A percentile compares a stretch with the other conserved stretches of the same genome.
Evolutionary conservation across 371 early-diverging fungal genomes (phyloP).

Genomic region (Mucor saturninus): DNA sequence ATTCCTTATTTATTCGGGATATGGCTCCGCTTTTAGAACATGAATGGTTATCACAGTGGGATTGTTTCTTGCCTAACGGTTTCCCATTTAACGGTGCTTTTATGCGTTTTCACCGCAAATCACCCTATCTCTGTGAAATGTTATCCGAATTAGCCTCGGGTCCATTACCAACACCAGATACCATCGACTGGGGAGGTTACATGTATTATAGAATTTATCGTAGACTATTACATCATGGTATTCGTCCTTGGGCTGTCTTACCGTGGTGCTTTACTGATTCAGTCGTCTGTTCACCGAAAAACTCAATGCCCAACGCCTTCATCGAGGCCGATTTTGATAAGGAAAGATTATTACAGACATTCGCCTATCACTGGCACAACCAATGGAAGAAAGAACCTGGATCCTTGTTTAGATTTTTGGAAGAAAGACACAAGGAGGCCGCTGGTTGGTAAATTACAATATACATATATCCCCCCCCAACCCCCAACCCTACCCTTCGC

Average conservation of each 20-base stretch:
- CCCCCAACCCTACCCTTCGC: too few relatives aligned
- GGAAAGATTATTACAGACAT: conserved; percentile 47
- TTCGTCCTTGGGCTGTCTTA: conserved; percentile 51
- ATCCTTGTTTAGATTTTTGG: conserved; percentile 51
- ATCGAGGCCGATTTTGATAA: conserved; percentile 48
- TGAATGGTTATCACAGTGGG: conserved; percentile 62
- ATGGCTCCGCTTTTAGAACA: conserved; percentile 55
- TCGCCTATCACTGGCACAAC: conserved; percentile 65
- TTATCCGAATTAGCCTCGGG: conserved; percentile 55
- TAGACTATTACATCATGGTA: conserved; percentile 49
- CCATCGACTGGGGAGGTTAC: conserved; percentile 60
- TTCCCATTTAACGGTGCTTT: conserved; percentile 63
- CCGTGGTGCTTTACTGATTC: conserved; percentile 64
- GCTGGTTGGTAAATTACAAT: conserved; percentile 40
- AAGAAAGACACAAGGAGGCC: conserved; percentile 42
- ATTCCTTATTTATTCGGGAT: conserved; percentile 54
- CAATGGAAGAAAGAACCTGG: conserved; percentile 60
- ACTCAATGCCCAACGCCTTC: conserved; percentile 61
- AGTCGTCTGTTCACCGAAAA: conserved; percentile 51
- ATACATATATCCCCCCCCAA: background rate
- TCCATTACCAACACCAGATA: conserved; percentile 49
- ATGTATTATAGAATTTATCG: conserved; percentile 57
- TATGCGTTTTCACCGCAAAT: conserved; percentile 55
- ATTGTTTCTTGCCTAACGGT: conserved; percentile 57
- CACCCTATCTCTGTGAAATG: conserved; percentile 61